phyloP scores from a whole-genome alignment of 805 yeast genomes.

The Saitoella complicata region DNA sequence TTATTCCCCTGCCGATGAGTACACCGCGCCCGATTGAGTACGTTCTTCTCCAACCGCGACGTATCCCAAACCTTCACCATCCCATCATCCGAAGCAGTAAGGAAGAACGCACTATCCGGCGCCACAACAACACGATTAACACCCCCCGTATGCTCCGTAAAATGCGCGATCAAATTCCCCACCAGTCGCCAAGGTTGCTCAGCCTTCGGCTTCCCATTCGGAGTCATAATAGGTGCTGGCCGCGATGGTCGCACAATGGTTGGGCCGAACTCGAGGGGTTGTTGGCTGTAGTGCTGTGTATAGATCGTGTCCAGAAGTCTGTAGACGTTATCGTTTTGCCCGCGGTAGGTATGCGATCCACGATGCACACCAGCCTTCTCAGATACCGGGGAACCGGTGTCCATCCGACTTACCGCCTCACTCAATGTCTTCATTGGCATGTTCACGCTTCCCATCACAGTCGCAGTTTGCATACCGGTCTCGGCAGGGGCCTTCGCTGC shows the following conservation, averaged over 20 bases:
- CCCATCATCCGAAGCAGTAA: conserved; percentile 70
- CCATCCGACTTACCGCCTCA: no score
- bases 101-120: conserved; percentile 46
- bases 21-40: conserved; percentile 21
- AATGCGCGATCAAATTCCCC: conserved; percentile 44
- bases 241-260: conserved; percentile 7
- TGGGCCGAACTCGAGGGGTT: conserved; percentile 55
- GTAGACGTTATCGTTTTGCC: conserved; percentile 19
- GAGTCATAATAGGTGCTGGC: conserved; percentile 6
- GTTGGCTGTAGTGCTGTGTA: conserved; percentile 41
- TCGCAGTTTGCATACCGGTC: no score
- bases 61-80: conserved; percentile 65
- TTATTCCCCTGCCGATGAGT: conserved; percentile 13
- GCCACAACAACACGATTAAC: conserved; percentile 44
- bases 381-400: no score
- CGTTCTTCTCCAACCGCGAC: conserved; percentile 43
- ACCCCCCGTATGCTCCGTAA: conserved; percentile 44
- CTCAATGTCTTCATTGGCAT: no score
- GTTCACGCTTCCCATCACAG: no score
- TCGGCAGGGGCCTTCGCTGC: no score
- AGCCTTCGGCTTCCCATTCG: background rate
- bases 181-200: conserved; percentile 22
- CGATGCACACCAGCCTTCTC: no score
- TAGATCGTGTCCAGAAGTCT: conserved; percentile 37
- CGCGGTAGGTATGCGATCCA: no score